Base-by-base conservation (phyloP, 805 yeast species). In the Cyberlindnera japonica region DNA sequence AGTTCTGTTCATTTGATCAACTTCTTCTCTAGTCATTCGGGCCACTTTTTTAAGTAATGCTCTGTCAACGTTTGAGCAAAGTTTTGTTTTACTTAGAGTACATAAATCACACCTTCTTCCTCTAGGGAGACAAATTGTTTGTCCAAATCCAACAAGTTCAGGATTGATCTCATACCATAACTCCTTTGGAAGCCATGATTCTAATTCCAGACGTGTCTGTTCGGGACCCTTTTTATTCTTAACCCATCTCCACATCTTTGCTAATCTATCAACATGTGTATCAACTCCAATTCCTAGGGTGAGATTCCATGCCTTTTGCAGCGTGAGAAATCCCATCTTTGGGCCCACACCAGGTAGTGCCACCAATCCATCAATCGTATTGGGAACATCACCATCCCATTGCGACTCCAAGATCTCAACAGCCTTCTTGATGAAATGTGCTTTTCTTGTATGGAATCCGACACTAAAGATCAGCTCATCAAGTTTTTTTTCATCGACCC, bases 321-420 rank as follows among this genome's bases (percentile, higher is more conserved):
- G 65, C 2, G 90, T 70, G 28, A 90, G 63, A 57, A 75, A 83
- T 0, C 95, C 95, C 98, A 90, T 90, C 59, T 90, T 90, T 8
- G 96, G 96, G 0, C 98, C 98, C 3, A 90, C 95, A 0, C 98
- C 98, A 0, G 96, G 96, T 23, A 90, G 64, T 0, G 73, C 61
- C 5, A 75, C 69, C 37, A 90, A 69, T 1, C 81, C 90, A 6
- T 73, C 78, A 8, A 84, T 70, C 2, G 81, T 71, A 43, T 72
- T 62, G 0, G 98, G 98, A 3, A 91, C 72, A 49, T 89, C 96
- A 7, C 79, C 79, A 10, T 67, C 64, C 55, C 70, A 78, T 16
- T 71, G 54, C 2, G 70, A 72, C 3, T 55, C 51, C 8, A 89
- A 49, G 5, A 83, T 65, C 37, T 64, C 66, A 7, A 83, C 74